Evolutionary conservation across 2,329 filamentous ascomycete genomes (phyloP), one percentile per base, ranked within the genome.

Genomic region (Trichoderma sp.): DNA sequence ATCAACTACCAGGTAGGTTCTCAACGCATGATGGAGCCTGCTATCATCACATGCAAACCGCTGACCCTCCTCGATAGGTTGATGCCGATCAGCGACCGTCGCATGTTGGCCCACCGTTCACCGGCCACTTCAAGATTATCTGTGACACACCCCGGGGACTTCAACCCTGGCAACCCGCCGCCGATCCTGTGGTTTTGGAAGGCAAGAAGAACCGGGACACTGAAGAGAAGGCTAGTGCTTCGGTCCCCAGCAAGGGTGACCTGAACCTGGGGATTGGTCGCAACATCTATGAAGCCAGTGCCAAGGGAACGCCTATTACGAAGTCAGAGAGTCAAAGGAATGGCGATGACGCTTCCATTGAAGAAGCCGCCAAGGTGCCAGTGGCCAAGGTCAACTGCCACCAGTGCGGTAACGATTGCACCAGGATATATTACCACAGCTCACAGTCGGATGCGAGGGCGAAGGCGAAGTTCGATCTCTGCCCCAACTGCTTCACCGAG

Each of bases 11-110:
- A 99, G 83, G 94, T 97, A 83, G 0, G 51, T 66, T 26, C 12
- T 12, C n/a, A 10, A 43, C n/a, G 14, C 10, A 39, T 14, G 34
- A 14, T 5, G n/a, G 5, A 34, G 15, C 66, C 55, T 44, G 61
- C 5, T 15, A 15, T 51, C 44, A 15, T 47, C 44, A 7, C 34
- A 10, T 45, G n/a, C 34, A 3, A 44, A n/a, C 30, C 19, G 28
- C 60, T 48, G 4, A 21, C 15, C 15, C 41, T 48, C n/a, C n/a
- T n/a, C 17, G 17, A 43, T 68, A 98, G 94, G 94, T 99, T 73
- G 95, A 99, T 78, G 92, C 94, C 34, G 94, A 97, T 75, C 93
- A 95, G 70, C 87, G 95, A 66, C 95, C 95, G 10, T 97, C 95
- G 1, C 95, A 93, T 76, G 94, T 98, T 70, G 94, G 94, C 1